Base-by-base conservation (phyloP, 768 basidiomycete genomes). In the Agrocybe chaxingu region DNA sequence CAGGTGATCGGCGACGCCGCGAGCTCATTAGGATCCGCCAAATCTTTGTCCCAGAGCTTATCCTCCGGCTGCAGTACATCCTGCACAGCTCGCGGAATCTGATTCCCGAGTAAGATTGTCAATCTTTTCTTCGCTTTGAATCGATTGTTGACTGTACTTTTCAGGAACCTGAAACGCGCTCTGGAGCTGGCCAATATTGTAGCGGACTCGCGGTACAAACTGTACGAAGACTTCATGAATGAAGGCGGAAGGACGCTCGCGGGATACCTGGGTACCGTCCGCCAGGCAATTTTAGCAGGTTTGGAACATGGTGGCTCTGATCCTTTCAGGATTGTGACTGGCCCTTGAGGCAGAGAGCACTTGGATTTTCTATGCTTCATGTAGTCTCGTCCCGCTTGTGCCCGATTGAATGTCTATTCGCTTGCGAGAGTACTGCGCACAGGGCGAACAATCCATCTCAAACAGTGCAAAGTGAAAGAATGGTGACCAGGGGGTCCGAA, bases 11-110 rank as follows among this genome's bases (percentile, higher is more conserved):
- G 6, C 76, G 87, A 24, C 74, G 73, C 18, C 72, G 73, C 16
- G 91, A 95, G 54, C 78, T 96, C 41, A 69, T 79, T 9, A 81
- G 87, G n/a, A 87, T 96, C 45, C 82, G 94, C 37, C 86, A 93
- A 59, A 82, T 95, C 30, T 95, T 87, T 66, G 74, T 97, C 19
- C 96, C 94, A 0, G 93, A 97, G 63, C 76, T 98, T 16, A 81
- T 98, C 57, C 76, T 98, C 55, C 83, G 92, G 16, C 70, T 98
- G 2, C 94, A 98, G 61, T 73, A 79, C 39, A 70, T 87, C 44
- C 70, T 98, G 8, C 77, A 81, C 52, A 68, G 74, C 32, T 91
- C 92, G 4, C 72, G 84, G 7, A 66, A 73, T 8, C 69, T 80
- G 16, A 75, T 92, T 37, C 82, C 86, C 42, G 77, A 80, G 92